phyloP scores from a whole-genome alignment of 1,139 yeast species.

The Pichia sp. region DNA sequence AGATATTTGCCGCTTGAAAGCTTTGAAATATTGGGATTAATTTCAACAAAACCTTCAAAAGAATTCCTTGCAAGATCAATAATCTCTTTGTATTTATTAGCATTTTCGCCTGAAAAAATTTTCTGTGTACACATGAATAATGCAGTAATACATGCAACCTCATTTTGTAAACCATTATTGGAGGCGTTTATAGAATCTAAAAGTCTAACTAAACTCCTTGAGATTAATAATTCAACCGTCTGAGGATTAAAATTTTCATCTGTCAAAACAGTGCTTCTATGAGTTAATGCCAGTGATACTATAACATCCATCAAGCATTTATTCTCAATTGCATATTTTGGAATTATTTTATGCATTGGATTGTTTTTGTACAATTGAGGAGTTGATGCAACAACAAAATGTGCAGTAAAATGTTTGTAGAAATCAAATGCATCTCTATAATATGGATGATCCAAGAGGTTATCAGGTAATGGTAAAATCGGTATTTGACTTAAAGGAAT shows the following conservation, averaged over 20 bases:
- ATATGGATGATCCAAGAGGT: constrained; percentile 13
- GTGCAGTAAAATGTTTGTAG: constrained; percentile 13
- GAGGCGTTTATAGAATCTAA: neutral
- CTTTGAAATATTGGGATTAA: constrained; percentile 1
- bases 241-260: constrained; percentile 13
- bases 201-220: constrained; percentile 10
- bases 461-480: constrained; percentile 14
- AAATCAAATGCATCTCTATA: constrained; percentile 11
- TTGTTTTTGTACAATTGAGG: constrained; percentile 12
- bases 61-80: constrained; percentile 11
- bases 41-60: constrained; percentile 5
- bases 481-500: constrained; percentile 8
- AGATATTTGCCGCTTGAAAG: constrained; percentile 7
- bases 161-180: constrained; percentile 1
- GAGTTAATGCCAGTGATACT: constrained; percentile 12
- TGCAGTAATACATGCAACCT: constrained; percentile 12
- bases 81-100: constrained; percentile 8
- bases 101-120: constrained; percentile 10
- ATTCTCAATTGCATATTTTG: constrained; percentile 11
- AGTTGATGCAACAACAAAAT: constrained; percentile 12
- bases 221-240: constrained; percentile 8
- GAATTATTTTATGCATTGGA: constrained; percentile 11
- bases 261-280: constrained; percentile 10
- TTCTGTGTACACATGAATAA: constrained; percentile 12
- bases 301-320: constrained; percentile 11